Evolutionary conservation across 768 basidiomycete genomes (phyloP).

Genomic region (Collybiopsis luxurians): DNA sequence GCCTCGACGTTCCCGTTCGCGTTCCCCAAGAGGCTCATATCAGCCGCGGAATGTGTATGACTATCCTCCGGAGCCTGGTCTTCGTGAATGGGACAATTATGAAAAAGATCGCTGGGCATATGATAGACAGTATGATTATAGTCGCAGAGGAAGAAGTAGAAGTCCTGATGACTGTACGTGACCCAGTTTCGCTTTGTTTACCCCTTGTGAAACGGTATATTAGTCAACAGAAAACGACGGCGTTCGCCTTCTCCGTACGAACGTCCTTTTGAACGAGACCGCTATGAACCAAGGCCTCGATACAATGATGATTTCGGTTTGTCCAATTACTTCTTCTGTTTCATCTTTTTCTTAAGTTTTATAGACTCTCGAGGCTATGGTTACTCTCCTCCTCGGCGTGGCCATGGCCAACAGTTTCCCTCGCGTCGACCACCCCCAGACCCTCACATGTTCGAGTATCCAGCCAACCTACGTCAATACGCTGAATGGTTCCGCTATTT

Average conservation of each 20-base stretch:
- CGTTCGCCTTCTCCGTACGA: constrained; percentile 82
- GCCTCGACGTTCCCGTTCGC: constrained; percentile 79
- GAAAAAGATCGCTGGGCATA: constrained; percentile 68
- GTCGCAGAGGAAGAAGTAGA: constrained; percentile 71
- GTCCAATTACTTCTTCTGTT: constrained; percentile 14
- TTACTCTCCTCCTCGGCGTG: constrained; percentile 63
- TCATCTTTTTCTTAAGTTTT: constrained; percentile 13
- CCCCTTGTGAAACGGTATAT: too few species aligned
- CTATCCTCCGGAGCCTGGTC: constrained; percentile 52
- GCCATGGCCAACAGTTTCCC: constrained; percentile 47
- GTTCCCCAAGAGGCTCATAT: constrained; percentile 67
- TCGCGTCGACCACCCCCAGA: constrained; percentile 68
- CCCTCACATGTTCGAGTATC: constrained; percentile 80
- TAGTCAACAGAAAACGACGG: constrained; percentile 74
- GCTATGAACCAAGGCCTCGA: constrained; percentile 80
- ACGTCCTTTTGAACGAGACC: constrained; percentile 79
- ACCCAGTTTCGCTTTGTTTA: too few species aligned
- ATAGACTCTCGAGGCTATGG: constrained; percentile 66
- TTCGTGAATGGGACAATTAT: constrained; percentile 70
- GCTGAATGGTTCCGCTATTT: constrained; percentile 85
- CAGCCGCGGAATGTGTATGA: constrained; percentile 54
- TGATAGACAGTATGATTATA: constrained; percentile 75
- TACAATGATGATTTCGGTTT: constrained; percentile 83
- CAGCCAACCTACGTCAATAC: constrained; percentile 78
- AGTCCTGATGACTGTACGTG: constrained; percentile 74